Base-by-base conservation (phyloP, 164 flowering plant species). In the Brasenia schreberi region DNA sequence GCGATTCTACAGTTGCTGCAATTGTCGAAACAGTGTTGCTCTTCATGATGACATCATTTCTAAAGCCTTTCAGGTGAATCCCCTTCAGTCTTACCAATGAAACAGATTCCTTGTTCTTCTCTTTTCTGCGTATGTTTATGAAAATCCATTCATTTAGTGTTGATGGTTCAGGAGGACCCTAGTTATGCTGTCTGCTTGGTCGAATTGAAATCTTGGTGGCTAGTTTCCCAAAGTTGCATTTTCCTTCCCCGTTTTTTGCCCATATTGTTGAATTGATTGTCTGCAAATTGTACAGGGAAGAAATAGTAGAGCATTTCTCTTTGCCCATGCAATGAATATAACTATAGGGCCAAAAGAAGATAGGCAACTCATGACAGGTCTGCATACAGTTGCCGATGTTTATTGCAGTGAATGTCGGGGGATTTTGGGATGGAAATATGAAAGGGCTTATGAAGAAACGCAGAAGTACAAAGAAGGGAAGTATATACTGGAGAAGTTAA, bases 381-480 rank as follows among this genome's bases (percentile, higher is more conserved):
- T 81, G 18, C 85, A 81, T 68, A 83, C 81, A 5, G 87, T 85
- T 68, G 85, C 85, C 16, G 89, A 85, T 73, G 74, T 85, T 49
- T 71, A 60, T 63, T 85, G 87, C 64, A 14, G 42, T 17, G 85
- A 83, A 52, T 85, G 89, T 69, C 73, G 72, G 11, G 79, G 80
- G 72, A 80, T 81, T 59, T 74, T 85, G 75, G 87, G 86, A 33
- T 85, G 87, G 89, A 85, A 81, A 64, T 85, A 85, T 73, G 82
- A 74, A 68, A 74, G 77, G 18, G 86, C 85, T 66, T 83, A 80
- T 42, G 85, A 83, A 66, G 79, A 73, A 71, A 43, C 80, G n/a
- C 89, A 83, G 73, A 85, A 81, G 74, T 85, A 85, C 75, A 83
- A 85, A 71, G 85, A 83, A 80, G 85, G 86, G 68, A 84, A 82